Conservation (phyloP, 148 eudicot species). For the Rhododendron henanense region DNA sequence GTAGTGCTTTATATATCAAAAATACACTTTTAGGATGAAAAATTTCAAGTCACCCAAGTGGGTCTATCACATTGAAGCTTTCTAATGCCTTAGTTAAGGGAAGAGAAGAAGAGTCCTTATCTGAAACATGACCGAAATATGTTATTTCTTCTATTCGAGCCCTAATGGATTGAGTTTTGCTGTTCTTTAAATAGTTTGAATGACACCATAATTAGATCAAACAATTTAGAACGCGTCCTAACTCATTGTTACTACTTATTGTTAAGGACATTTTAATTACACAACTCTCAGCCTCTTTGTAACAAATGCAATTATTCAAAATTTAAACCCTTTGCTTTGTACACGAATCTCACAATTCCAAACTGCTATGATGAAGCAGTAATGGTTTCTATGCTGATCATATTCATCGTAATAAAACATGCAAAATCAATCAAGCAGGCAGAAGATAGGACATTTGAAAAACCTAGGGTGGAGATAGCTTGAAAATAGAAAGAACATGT, state of each 20-base stretch:
- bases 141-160: not conserved
- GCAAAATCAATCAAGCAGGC: not conserved
- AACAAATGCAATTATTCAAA: not conserved
- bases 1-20: not conserved
- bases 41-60: no score
- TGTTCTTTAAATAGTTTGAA: not conserved
- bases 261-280: not conserved
- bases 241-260: not conserved
- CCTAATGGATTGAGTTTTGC: not conserved
- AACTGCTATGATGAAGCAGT: not conserved
- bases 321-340: not conserved
- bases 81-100: not conserved
- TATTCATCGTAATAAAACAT: not conserved
- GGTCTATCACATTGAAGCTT: no score
- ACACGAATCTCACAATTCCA: no score
- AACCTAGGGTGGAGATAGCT: not conserved
- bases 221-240: not conserved
- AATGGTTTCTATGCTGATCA: not conserved
- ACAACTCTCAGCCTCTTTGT: not conserved
- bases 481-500: not conserved
- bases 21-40: no score
- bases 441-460: conserved; percentile 5
- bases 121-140: not conserved
- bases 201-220: not conserved
- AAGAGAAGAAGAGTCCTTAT: not conserved